Conservation (phyloP, 148 eudicot species). For the Heliosperma pusillum region DNA sequence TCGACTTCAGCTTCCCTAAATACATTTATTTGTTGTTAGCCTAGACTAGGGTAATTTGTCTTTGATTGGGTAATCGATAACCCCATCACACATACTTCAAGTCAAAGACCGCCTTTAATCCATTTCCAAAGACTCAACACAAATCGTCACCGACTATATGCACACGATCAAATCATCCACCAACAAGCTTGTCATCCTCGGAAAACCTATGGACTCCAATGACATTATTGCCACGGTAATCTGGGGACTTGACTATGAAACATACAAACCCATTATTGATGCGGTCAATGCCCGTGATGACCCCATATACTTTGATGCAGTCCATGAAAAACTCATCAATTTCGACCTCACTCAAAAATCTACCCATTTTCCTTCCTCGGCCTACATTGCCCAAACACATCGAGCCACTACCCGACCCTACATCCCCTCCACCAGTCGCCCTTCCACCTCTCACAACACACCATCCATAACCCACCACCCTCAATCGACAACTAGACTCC, state of each 20-base stretch:
- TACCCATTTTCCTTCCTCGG: no score
- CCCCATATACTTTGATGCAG: not conserved
- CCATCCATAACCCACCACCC: no score
- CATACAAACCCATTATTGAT: not conserved
- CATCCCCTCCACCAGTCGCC: no score
- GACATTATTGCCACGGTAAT: not conserved
- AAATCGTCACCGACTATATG: not conserved
- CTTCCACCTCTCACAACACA: no score
- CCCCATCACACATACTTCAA: not conserved
- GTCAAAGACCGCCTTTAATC: not conserved
- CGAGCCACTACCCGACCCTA: no score
- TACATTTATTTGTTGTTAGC: no score
- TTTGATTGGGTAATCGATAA: no score
- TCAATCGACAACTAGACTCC: no score
- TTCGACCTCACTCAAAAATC: no score
- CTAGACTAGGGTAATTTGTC: no score
- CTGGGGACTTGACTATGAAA: not conserved
- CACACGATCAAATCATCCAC: not conserved
- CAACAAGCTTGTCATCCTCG: not conserved
- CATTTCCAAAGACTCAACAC: not conserved
- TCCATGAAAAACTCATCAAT: not conserved
- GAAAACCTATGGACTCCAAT: not conserved
- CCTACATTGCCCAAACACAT: no score
- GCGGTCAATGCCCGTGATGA: not conserved
- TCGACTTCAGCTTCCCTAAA: no score